Percentiles rank a stretch among this genome's conserved stretches.
Evolutionary conservation across 2,329 filamentous ascomycete species (phyloP).

Genomic region (Alternaria brassicicola): DNA sequence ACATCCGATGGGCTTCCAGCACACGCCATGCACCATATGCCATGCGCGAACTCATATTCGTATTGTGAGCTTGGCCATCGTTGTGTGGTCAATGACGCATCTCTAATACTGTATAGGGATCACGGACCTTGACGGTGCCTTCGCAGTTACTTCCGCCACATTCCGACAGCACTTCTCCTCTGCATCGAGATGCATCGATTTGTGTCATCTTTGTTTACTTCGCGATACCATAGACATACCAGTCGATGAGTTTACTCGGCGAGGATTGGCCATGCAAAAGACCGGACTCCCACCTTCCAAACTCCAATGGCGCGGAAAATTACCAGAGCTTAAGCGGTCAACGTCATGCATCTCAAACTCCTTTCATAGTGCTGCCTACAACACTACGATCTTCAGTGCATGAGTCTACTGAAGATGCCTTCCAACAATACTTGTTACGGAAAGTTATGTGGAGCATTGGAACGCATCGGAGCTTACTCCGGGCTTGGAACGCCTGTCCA

Average conservation of each 20-base stretch:
- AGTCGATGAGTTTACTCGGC: background rate
- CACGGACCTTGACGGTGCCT: background rate
- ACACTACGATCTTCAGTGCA: background rate
- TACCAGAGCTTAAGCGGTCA: background rate
- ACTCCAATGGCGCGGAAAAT: background rate
- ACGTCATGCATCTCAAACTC: background rate
- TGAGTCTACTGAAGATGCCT: background rate
- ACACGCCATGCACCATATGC: background rate
- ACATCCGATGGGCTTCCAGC: background rate
- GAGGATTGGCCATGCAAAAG: background rate
- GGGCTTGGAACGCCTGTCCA: background rate
- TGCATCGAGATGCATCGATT: no score
- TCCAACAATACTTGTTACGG: background rate
- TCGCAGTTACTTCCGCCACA: background rate
- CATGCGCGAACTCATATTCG: background rate
- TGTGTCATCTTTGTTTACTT: background rate
- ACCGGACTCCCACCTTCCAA: background rate
- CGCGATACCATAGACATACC: background rate
- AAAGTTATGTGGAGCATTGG: constrained; percentile 1
- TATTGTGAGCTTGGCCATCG: background rate
- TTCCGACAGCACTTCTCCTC: no score
- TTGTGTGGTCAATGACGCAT: background rate
- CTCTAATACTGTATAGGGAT: background rate
- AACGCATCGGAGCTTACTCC: background rate
- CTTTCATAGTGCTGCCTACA: background rate